Base-by-base conservation (phyloP, 2,329 filamentous ascomycete genomes). In the Aspergillus sp. region DNA sequence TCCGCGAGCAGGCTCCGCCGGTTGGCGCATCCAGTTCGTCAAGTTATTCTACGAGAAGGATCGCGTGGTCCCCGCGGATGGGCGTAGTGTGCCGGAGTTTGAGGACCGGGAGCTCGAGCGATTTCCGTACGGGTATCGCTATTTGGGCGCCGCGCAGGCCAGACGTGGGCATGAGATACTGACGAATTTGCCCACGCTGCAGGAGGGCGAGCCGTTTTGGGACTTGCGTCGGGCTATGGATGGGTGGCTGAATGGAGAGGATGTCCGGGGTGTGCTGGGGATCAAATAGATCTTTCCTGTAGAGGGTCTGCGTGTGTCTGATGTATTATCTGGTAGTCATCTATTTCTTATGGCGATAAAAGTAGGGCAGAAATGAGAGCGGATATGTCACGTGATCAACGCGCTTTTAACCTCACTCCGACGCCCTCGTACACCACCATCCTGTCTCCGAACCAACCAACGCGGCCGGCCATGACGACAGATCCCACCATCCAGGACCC, bases 401-500 rank as follows among this genome's bases (percentile, higher is more conserved):
- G 19, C 19, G 19, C 19, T 19, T 19, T 19, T 19, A 19, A 19
- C 19, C 19, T 19, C 19, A 19, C 19, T 19, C 19, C 19, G 19
- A 19, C 19, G 19, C 19, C 19, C 19, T 19, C 19, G 19, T 19
- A 19, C 19, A 19, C 19, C 19, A 36, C 34, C 19, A 3, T 36
- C 4, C n/a, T 2, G n/a, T 7, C 1, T 4, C n/a, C 10, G 5
- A 36, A 19, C 7, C 26, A 7, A n/a, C 5, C 4, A 36, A 6
- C n/a, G 3, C 26, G 7, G 9, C 7, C 12, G 6, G 7, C 40
- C 47, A 61, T 42, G 46, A 85, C 85, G 81, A 75, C 81, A 55
- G 80, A 82, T 56, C 62, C 66, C 28, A 56, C 62, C 45, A 64
- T 65, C 52, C 76, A 80, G 54, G 89, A 97, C 63, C 82, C 90